Evolutionary conservation across 108 stramenopile species (phyloP), one percentile per base, ranked within the genome.

Genomic region (Skeletonema marinoi): DNA sequence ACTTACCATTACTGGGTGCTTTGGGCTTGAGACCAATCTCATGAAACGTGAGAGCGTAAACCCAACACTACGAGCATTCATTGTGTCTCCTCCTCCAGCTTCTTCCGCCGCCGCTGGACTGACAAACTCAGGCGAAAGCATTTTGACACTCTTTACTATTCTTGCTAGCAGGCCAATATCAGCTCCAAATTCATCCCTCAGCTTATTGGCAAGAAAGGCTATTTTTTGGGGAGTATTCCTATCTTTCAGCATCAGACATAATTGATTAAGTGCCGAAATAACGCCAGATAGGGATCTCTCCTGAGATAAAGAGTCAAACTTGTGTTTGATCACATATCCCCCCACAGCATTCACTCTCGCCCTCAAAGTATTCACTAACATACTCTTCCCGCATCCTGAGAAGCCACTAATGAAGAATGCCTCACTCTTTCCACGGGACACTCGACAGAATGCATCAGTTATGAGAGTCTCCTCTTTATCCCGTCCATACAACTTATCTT

Each of bases 41-140:
- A 82, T 71, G 81, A 82, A 82, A 12, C 65, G 70, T 68, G 71
- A 70, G 1, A 82, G 64, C 19, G 56, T 76, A 35, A 74, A 75
- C 14, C 81, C 75, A 6, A 82, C 48, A 30, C 70, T 76, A 41
- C 60, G 51, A 31, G 71, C 58, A 65, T 75, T 82, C 2, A 75
- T 12, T 56, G 61, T 36, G 4, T 25, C 29, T 6, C 56, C 44
- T 14, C n/a, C 11, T 35, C 60, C 41, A 3, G 6, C 4, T 35
- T 35, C 33, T 5, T 69, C 13, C 17, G 60, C 60, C 35, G 38
- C 33, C 3, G 9, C 31, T 32, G 67, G n/a, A 41, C 46, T 8
- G 21, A 17, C 32, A 1, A 63, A 58, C 58, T 38, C 50, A n/a
- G 65, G 65, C 71, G 32, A 41, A 6, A 76, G 56, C 12, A 32